Percentiles rank a stretch among this genome's conserved stretches.
Evolutionary conservation across 2,329 filamentous ascomycete genomes (phyloP).

Genomic region (Trichoderma simmonsii): DNA sequence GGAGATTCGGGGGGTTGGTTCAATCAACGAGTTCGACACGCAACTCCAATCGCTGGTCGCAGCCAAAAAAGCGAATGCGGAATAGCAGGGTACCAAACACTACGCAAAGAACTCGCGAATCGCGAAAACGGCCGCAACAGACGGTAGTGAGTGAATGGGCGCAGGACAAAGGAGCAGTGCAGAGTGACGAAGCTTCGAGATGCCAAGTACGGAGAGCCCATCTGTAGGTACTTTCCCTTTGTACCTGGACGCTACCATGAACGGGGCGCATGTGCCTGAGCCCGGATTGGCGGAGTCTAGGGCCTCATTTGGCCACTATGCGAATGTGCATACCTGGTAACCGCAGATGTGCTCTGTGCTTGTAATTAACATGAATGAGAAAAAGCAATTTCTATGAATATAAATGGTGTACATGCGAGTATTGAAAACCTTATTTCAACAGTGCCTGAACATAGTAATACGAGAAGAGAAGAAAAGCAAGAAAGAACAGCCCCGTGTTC

Average conservation of each 20-base stretch:
- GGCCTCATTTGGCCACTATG: constrained; percentile 7
- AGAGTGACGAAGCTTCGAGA: constrained; percentile 15
- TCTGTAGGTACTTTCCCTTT: background rate
- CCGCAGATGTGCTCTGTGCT: background rate
- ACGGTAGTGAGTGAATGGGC: constrained; percentile 5
- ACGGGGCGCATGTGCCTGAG: constrained; percentile 7
- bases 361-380: background rate
- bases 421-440: background rate
- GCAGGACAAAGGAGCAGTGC: background rate
- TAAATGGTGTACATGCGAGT: background rate
- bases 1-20: background rate
- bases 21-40: background rate
- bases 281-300: constrained; percentile 13
- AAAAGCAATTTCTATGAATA: background rate
- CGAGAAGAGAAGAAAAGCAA: background rate
- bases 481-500: too few relatives aligned
- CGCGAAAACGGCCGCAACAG: background rate
- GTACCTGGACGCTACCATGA: background rate
- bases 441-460: background rate
- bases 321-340: background rate
- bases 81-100: background rate
- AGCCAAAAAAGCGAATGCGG: background rate
- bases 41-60: constrained; percentile 6
- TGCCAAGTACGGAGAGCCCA: constrained; percentile 6
- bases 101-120: constrained; percentile 3